These are phyloP conservation scores for Bruguiera gymnorhiza DNA, from an alignment of 345 rosid genomes.

Conservation along the genomic window DNA sequence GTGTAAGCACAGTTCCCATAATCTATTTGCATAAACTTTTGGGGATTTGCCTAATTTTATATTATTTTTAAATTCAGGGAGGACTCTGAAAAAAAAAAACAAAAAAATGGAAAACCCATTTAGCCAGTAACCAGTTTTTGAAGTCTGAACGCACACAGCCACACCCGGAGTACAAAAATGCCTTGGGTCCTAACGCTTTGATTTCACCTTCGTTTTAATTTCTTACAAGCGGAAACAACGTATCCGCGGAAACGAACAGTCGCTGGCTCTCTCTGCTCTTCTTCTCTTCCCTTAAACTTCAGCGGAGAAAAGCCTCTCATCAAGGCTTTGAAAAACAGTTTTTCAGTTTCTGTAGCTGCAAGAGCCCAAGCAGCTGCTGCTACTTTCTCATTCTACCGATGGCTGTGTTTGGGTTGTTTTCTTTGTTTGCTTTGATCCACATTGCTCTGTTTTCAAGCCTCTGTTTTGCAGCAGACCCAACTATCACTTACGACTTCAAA, in stretches of 20 bases:
- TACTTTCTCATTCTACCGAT: background rate
- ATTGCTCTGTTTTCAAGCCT: conserved; percentile 41
- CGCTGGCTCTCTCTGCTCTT: background rate
- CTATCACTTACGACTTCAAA: conserved; percentile 44
- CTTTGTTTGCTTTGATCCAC: conserved; percentile 27
- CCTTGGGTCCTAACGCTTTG: too few relatives aligned
- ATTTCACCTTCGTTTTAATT: too few relatives aligned
- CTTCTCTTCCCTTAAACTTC: background rate
- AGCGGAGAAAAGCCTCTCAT: too few relatives aligned
- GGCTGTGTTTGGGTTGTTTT: conserved; percentile 8
- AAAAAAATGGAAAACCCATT: background rate
- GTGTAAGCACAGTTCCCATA: too few relatives aligned
- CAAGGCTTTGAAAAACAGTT: background rate
- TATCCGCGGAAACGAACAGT: background rate
- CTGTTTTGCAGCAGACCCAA: conserved; percentile 64
- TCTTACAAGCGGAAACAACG: too few relatives aligned
- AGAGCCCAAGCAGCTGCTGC: background rate
- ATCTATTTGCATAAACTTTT: too few relatives aligned
- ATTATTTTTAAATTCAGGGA: background rate
- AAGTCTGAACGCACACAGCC: background rate
- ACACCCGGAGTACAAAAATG: too few relatives aligned
- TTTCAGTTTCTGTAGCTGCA: background rate
- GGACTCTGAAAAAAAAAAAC: background rate
- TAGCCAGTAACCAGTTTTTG: background rate
- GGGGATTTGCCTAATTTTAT: too few relatives aligned